Base-by-base conservation (phyloP, 148 eudicot species). In the Cornus suecica region DNA sequence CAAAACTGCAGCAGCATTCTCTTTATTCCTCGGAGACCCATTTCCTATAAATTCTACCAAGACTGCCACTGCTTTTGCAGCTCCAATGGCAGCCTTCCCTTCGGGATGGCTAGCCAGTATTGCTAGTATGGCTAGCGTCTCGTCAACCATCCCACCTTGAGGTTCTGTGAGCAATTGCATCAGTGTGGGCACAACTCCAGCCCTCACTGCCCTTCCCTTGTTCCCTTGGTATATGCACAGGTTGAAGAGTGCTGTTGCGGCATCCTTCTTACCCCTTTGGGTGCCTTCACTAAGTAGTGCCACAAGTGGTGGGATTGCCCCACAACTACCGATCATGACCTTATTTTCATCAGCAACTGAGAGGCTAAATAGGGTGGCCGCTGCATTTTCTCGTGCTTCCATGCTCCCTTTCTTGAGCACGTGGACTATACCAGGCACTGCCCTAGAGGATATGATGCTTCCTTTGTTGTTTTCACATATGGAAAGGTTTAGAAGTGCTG, bases 341-440 rank as follows among this genome's bases (percentile, higher is more conserved):
- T 94, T 94, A 76, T 94, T 88, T 85, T 92, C 97, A 76, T 94
- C 99, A 51, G 92, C 86, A 60, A 94, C 96, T 1, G 97, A 94
- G 52, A 94, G 88, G 78, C 99, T 94, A 74, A 94, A 94, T 27
- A 94, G 85, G 70, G 99, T 88, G 45, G 98, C 96, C 2, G 98
- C 98, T 13, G 98, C 98, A 68, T 93, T 93, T 83, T 91, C 98
- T 68, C 98, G 78, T 14, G 96, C 96, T 83, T 93, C 98, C 94
- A 89, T 89, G 90, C 94, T 85, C 30, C 98, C 98, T 69, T 83
- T 89, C 76, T 84, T 91, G 65, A 93, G 85, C 77, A 93, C 98
- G 14, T 83, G 88, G 62, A 93, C 98, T 61, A 93, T 93, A 24
- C 92, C 96, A 8, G 94, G 92, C 24, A 91, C 94, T 10, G 98